These are phyloP conservation scores for Lolium perenne DNA, from an alignment of 176 grass and related monocot species.

Conservation along the genomic window DNA sequence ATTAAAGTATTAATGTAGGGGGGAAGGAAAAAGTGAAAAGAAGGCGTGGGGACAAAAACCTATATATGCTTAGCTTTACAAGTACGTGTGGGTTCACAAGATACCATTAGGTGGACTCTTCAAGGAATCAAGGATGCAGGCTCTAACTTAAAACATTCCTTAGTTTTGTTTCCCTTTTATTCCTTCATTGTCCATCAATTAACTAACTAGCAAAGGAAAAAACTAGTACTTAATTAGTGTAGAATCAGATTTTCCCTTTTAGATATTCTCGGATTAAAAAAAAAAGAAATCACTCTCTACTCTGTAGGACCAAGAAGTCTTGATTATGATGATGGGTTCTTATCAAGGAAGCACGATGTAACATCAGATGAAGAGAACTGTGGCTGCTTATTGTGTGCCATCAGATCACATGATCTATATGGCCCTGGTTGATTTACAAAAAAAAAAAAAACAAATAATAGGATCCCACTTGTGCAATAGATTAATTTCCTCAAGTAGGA, in stretches of 20 bases:
- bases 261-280: neutral
- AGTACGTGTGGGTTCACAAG: constrained; percentile 16
- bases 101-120: constrained; percentile 47
- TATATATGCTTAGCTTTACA: constrained; percentile 4
- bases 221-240: neutral
- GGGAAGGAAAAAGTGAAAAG: neutral
- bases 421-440: neutral
- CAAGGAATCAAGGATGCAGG: constrained; percentile 40
- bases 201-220: neutral
- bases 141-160: constrained; percentile 25
- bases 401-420: neutral
- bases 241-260: constrained; percentile 26
- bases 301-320: neutral
- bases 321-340: constrained; percentile 18
- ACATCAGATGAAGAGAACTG: constrained; percentile 10
- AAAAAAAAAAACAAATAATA: neutral
- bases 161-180: constrained; percentile 6
- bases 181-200: constrained; percentile 7
- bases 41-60: constrained; percentile 2
- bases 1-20: constrained; percentile 10
- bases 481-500: neutral
- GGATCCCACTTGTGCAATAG: neutral
- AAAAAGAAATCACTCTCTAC: neutral
- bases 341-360: constrained; percentile 29
- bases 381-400: neutral